Evolutionary conservation across 257 asterid species (phyloP), one percentile per base, ranked within the genome.

Genomic region (Fraxinus pennsylvanica): DNA sequence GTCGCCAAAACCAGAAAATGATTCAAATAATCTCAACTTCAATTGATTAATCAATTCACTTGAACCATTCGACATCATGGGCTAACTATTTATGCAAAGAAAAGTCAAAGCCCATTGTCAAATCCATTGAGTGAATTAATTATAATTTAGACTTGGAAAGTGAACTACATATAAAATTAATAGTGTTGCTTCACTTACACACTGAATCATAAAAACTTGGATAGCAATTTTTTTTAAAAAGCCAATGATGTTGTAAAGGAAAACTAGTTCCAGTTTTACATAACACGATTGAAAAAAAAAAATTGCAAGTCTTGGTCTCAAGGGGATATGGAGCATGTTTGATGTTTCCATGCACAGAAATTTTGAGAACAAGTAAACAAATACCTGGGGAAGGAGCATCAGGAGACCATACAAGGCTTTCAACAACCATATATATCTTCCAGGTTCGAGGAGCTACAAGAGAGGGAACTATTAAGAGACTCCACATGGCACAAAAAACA

Each of bases 361-460:
- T 33, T 73, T 45, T 35, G 67, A 66, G 72, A 74, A 71, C 43
- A 29, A 19, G 73, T 5, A 52, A 57, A 35, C 68, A 72, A 74
- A 72, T 80, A 96, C 99, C 99, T 96, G 99, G 66, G 99, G 99
- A 85, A 96, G 98, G 75, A 96, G 84, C 99, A 96, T 94, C 71
- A 93, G 88, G 81, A 96, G 98, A 76, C 99, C 99, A 84, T 96
- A 92, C 78, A 96, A 79, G 76, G 96, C 97, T 89, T 96, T 93
- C 89, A 92, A 83, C 90, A 96, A 86, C 98, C 97, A 94, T 57
- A 83, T 87, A 52, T 91, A 94, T 86, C 97, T 92, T 86, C 94
- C 97, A 61, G 99, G 99, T 86, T 96, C 99, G 76, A 96, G 99
- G 87, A 96, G 98, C 99, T 96, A 93, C 87, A 88, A 83, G 9